Evolutionary conservation across 2,329 filamentous ascomycete species (phyloP).

Genomic region (Pseudocercospora cruenta): DNA sequence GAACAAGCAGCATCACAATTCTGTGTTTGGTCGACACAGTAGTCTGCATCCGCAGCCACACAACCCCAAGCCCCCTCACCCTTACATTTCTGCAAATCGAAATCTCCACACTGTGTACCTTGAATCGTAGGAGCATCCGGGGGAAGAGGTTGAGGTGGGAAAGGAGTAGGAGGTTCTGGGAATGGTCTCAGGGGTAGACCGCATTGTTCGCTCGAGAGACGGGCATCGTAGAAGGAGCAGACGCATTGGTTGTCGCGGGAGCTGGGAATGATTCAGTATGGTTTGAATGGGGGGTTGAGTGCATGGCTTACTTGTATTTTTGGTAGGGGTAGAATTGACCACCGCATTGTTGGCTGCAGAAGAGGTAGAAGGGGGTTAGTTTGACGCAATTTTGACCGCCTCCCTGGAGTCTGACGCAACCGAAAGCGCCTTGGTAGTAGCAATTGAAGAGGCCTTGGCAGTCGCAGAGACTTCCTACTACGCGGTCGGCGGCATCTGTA

Average conservation of each 20-base stretch:
- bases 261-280: too few relatives aligned
- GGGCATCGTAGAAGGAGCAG: neutral
- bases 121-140: too few relatives aligned
- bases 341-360: neutral
- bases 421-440: neutral
- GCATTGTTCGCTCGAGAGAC: neutral
- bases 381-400: neutral
- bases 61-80: neutral
- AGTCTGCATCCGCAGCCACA: neutral
- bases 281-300: too few relatives aligned
- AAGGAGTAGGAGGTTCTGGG: too few relatives aligned
- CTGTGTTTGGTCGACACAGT: neutral
- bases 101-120: too few relatives aligned
- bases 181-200: neutral
- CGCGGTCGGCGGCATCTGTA: too few relatives aligned
- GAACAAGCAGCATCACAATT: neutral
- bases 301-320: neutral
- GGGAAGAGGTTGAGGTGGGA: too few relatives aligned
- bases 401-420: neutral
- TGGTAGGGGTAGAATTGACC: neutral
- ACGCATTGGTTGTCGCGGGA: neutral
- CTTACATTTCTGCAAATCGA: neutral
- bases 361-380: neutral
- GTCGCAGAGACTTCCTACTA: neutral
- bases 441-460: neutral